A percentile compares a stretch with the other conserved stretches of the same genome.
Evolutionary conservation across 805 yeast genomes (phyloP).

Genomic region (Kazachstania martiniae): DNA sequence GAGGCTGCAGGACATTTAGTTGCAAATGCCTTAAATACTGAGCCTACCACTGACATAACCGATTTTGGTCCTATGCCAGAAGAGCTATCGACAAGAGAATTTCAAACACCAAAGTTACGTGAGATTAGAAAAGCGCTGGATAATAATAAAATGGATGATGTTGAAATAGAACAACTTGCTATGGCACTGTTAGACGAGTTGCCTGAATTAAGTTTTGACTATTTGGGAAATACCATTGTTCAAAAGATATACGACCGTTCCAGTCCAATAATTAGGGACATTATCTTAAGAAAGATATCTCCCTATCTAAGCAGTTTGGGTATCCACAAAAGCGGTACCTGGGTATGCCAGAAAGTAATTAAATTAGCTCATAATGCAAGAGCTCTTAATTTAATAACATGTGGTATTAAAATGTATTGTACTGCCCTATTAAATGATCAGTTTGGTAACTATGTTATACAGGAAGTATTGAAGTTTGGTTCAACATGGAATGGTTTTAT

Average conservation of each 20-base stretch:
- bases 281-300: conserved; percentile 67
- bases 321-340: conserved; percentile 94
- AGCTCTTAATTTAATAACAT: conserved; percentile 55
- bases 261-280: conserved; percentile 59
- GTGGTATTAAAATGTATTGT: conserved; percentile 67
- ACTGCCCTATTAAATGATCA: conserved; percentile 86
- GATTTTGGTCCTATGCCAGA: conserved; percentile 72
- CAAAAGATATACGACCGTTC: conserved; percentile 77
- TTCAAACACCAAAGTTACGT: conserved; percentile 80
- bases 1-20: conserved; percentile 1
- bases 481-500: conserved; percentile 84
- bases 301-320: conserved; percentile 86
- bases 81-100: conserved; percentile 51
- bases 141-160: conserved; percentile 37
- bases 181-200: conserved; percentile 78
- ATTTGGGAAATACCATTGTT: conserved; percentile 89
- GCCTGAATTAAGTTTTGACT: conserved; percentile 85
- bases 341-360: conserved; percentile 97
- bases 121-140: conserved; percentile 75
- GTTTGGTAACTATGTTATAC: conserved; percentile 92
- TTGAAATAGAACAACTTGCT: conserved; percentile 73
- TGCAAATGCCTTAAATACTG: conserved; percentile 5
- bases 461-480: conserved; percentile 85
- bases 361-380: conserved; percentile 54
- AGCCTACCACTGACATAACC: conserved; percentile 24